Evolutionary conservation across 208 protist genomes (phyloP), one percentile per base, ranked within the genome.

Genomic region (Leishmania guyanensis): DNA sequence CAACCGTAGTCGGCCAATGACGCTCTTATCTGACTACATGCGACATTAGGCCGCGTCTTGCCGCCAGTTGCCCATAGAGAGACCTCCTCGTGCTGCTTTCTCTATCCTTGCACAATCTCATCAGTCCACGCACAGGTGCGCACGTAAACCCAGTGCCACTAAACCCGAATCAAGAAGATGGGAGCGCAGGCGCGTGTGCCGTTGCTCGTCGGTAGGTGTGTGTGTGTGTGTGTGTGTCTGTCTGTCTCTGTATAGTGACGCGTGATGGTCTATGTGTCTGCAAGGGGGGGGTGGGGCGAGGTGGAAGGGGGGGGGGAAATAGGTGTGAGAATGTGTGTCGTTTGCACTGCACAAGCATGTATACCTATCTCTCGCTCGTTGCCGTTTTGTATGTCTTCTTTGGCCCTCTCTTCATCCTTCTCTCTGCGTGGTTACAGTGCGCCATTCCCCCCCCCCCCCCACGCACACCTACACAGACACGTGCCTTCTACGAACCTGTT

Each of bases 1-100:
- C 33, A 66, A 80, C 36, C 77, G 78, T 33, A 84, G 43, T 62
- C 62, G 71, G 46, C 82, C 51, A 33, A 36, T 78, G n/a, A 46
- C 72, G 22, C 22, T 79, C 12, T 69, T 82, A 39, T 80, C 81
- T 14, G 79, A 85, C 46, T 88, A 83, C 79, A 76, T 84, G 51
- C 85, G 77, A n/a, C 74, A 77, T 10, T 62, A 36, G 50, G 39
- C 54, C 16, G 22, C 53, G 56, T 16, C 39, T 33, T 50, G 43
- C 56, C 56, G 10, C 33, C 39, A 14, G 17, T 12, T 33, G 22
- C 72, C 14, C 14, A 26, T 43, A 17, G 14, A 46, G 26, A 9
- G 14, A 10, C 3, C 10, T 51, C 33, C 69, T 51, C 4, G 43
- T 53, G 46, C 39, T 16, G 62, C 39, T 48, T 79, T 16, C 46